Evolutionary conservation across 345 rosid species (phyloP), one percentile per base, ranked within the genome.

Genomic region (Pelargonium nanum): DNA sequence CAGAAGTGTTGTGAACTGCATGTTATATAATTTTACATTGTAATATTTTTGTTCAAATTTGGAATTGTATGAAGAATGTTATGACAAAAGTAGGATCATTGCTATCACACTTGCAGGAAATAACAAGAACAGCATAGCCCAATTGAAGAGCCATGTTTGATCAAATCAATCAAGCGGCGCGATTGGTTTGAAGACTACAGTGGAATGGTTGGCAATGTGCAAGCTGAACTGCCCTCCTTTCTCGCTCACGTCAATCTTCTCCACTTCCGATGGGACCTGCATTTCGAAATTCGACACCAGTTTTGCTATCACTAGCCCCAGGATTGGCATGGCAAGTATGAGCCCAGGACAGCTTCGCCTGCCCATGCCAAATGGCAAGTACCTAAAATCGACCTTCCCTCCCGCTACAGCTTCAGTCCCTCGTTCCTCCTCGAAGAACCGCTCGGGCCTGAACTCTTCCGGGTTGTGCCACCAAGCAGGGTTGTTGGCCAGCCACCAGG

Each of bases 181-280:
- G 61, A 75, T 48, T 3, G 79, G 86, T 24, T 71, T 6, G 57
- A 83, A 79, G 5, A 71, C 86, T 26, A 85, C 81, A 0, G 81
- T 75, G 6, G 91, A 85, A 65, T 83, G 86, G 34, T 72, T 72
- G 21, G 83, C 83, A 6, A 83, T 81, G 56, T 83, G 86, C 73
- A 83, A 60, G 63, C 86, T 83, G 75, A 85, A 83, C 62, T 83
- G 91, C 19, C 91, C 91, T 56, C 86, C 91, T 51, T 81, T 85
- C 55, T 79, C 86, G 22, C 66, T 75, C 57, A 68, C 78, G 24
- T 85, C 86, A 22, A 81, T 65, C 81, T 75, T 75, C 26, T 67
- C 67, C 5, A 55, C 17, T 19, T 70, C 81, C 0, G 67, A 44
- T 4, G 85, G 86, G 34, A 76, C 24, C 66, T 25, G 72, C 77